A percentile compares a stretch with the other conserved stretches of the same genome.
phyloP scores from a whole-genome alignment of 2,329 filamentous ascomycete genomes.

The Biscogniauxia sp. region DNA sequence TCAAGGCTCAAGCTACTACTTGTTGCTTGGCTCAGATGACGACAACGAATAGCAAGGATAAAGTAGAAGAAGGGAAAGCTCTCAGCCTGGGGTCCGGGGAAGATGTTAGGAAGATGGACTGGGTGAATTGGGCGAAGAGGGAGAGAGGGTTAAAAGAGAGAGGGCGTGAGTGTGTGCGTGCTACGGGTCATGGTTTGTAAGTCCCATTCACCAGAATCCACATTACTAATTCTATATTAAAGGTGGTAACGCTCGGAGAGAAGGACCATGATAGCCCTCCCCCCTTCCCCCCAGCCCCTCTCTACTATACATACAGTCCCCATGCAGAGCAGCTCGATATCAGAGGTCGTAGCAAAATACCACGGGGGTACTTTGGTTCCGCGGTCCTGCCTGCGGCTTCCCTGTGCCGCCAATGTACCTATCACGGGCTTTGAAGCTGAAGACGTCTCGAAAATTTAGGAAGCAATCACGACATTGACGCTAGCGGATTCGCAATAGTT shows the following conservation, averaged over 20 bases:
- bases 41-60: neutral
- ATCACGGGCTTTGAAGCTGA: slow-evolving; percentile 1
- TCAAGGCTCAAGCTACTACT: neutral
- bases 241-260: neutral
- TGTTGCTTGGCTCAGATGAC: neutral
- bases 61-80: neutral
- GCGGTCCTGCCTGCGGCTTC: too few species aligned
- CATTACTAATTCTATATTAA: neutral
- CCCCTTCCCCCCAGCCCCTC: neutral
- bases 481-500: slow-evolving; percentile 29
- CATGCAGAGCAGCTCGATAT: neutral
- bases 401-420: neutral
- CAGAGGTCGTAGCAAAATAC: neutral
- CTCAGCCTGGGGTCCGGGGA: neutral
- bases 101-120: neutral
- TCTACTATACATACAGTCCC: neutral
- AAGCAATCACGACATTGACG: slow-evolving; percentile 38
- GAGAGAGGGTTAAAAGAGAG: neutral
- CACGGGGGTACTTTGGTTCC: neutral
- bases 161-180: neutral
- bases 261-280: neutral
- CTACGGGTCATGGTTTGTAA: neutral
- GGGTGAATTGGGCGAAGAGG: neutral
- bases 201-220: neutral
- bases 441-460: slow-evolving; percentile 30